A percentile compares a stretch with the other conserved stretches of the same genome.
phyloP scores from a whole-genome alignment of 2,329 filamentous ascomycete genomes.

The Sarocladium brachiariae region DNA sequence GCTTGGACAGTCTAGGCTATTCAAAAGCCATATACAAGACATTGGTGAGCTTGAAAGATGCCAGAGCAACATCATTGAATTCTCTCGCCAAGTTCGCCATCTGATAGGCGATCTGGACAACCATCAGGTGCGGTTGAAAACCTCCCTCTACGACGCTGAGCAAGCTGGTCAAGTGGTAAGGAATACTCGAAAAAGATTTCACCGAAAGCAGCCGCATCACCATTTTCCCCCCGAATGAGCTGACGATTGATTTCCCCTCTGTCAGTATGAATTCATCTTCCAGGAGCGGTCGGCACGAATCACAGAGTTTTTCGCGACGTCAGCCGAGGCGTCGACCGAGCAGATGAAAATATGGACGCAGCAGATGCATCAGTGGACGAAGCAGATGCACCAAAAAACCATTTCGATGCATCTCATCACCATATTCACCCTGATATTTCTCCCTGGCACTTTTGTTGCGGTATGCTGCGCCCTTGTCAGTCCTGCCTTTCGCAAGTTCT shows the following conservation, averaged over 20 bases:
- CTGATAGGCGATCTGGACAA: not conserved
- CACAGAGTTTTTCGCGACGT: not conserved
- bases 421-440: conserved; percentile 4
- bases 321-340: not conserved
- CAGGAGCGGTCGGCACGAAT: not conserved
- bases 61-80: not conserved
- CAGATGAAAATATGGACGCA: not conserved
- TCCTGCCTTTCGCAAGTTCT: not conserved
- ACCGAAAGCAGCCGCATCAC: not conserved
- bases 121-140: not conserved
- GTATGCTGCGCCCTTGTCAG: not conserved
- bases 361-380: not conserved
- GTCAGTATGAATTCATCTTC: conserved; percentile 2
- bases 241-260: not conserved
- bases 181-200: not conserved
- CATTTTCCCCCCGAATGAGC: not conserved
- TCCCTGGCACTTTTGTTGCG: conserved; percentile 5
- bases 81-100: not conserved
- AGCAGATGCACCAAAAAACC: conserved; percentile 4
- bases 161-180: not conserved
- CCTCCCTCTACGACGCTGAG: not conserved
- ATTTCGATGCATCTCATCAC: conserved; percentile 4
- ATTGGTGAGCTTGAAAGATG: not conserved
- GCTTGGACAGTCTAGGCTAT: not conserved
- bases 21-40: too few relatives aligned